Evolutionary conservation across 2,329 filamentous ascomycete genomes (phyloP), one percentile per base, ranked within the genome.

Genomic region (Neopestalotiopsis sp.): DNA sequence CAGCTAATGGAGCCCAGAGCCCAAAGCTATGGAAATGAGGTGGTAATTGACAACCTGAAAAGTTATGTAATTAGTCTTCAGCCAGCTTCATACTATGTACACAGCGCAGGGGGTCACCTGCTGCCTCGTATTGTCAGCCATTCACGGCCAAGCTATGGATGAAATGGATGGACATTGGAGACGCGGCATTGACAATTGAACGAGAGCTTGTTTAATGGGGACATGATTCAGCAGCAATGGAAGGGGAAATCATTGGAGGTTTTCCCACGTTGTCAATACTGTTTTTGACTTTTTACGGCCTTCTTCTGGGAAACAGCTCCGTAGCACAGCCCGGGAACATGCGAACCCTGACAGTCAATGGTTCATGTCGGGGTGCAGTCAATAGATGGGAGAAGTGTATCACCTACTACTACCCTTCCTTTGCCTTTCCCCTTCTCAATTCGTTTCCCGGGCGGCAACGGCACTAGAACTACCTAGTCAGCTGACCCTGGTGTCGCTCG

Each of bases 271-370:
- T 38, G 34, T 38, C 34, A 38, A 38, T 38, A 38, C 34, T 7
- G 10, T 7, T 7, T 7, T 38, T 38, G 34, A 38, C 6, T 38
- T 38, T 17, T 59, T 61, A 61, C 59, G 59, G 59, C 59, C 59
- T 61, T 20, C 10, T 61, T 17, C 30, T 20, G 59, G 59, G 34
- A 61, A 38, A 38, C 34, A 7, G 30, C 10, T 38, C 30, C 32
- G 59, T 61, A n/a, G n/a, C 32, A 61, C 59, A 61, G 30, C 32
- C 6, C 32, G 59, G 59, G 32, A 61, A 42, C 1, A 61, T 61
- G 59, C 59, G 34, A 5, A 20, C 32, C n/a, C n/a, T 61, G 59
- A 61, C 59, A 38, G 5, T 13, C 34, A 17, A 61, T 17, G 13
- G 34, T 38, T 38, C 34, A 38, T 38, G 34, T 7, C 10, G 34